Evolutionary conservation across 192 early-diverging fungal genomes (phyloP).

Genomic region (Backusella psychrophila): DNA sequence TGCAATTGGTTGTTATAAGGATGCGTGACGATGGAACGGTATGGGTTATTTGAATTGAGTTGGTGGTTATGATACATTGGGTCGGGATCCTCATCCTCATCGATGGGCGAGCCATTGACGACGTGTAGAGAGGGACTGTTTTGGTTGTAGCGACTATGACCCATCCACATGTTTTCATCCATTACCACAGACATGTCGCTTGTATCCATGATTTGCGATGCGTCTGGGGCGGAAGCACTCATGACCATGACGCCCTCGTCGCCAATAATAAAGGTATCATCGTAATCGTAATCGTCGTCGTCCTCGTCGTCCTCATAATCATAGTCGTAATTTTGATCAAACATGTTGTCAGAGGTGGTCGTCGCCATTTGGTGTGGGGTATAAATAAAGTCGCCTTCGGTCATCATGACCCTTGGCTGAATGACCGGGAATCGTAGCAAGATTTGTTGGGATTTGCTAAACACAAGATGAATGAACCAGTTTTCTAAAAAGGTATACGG

Average conservation of each 20-base stretch:
- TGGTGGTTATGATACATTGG: neutral
- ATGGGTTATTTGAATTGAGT: constrained; percentile 8
- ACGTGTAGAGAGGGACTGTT: constrained; percentile 2
- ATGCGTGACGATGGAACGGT: neutral
- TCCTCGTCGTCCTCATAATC: constrained; percentile 10
- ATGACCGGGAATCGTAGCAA: constrained; percentile 25
- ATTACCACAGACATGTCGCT: neutral
- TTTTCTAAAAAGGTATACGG: constrained; percentile 32
- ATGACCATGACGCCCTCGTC: neutral
- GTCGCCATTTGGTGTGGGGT: constrained; percentile 22
- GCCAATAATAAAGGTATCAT: neutral
- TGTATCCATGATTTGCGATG: neutral
- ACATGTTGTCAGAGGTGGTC: neutral
- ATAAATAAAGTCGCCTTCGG: constrained; percentile 34
- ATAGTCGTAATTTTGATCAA: neutral
- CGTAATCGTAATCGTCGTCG: constrained; percentile 2
- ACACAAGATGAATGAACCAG: constrained; percentile 29
- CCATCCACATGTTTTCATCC: constrained; percentile 26
- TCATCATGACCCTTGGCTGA: constrained; percentile 28
- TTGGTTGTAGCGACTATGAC: constrained; percentile 8
- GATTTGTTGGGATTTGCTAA: constrained; percentile 38
- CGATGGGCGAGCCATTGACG: constrained; percentile 1
- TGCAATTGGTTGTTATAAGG: neutral
- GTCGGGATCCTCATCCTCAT: constrained; percentile 1
- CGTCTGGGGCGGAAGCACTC: constrained; percentile 2